A percentile compares a stretch with the other conserved stretches of the same genome.
These are phyloP conservation scores for Colletotrichum tamarilloi DNA, from an alignment of 2,329 filamentous ascomycete species.

Conservation along the genomic window DNA sequence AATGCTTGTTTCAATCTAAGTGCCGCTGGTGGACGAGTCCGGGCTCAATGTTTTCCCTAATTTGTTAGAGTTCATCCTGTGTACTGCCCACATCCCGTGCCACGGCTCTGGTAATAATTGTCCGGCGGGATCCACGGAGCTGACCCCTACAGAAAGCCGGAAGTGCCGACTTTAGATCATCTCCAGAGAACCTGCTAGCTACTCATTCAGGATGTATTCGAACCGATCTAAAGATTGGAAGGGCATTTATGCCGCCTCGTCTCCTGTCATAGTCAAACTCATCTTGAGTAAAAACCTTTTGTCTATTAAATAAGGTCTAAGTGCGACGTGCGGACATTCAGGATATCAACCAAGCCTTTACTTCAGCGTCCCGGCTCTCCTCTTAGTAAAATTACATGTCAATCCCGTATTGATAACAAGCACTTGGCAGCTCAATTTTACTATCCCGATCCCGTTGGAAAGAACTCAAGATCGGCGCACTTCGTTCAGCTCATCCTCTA, in stretches of 20 bases:
- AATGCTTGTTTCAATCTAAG: slow-evolving; percentile 18
- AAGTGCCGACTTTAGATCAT: neutral
- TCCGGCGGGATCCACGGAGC: neutral
- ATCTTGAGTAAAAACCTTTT: too few species aligned
- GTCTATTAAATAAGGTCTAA: too few species aligned
- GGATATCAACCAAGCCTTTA: too few species aligned
- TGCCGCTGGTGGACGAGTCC: neutral
- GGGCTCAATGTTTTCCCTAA: neutral
- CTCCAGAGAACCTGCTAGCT: neutral
- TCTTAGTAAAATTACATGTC: too few species aligned
- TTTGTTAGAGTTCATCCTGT: slow-evolving; percentile 4
- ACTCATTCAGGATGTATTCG: neutral
- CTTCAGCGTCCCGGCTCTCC: too few species aligned
- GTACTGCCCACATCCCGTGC: slow-evolving; percentile 15
- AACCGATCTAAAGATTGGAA: neutral
- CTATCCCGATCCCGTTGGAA: too few species aligned
- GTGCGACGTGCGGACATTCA: too few species aligned
- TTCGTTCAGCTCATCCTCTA: too few species aligned
- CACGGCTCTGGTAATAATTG: neutral
- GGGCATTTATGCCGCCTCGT: neutral
- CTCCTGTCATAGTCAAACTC: neutral
- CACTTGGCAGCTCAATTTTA: too few species aligned
- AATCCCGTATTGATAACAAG: too few species aligned
- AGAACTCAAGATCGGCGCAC: too few species aligned
- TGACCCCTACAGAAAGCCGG: neutral